phyloP scores from a whole-genome alignment of 2,329 filamentous ascomycete genomes.

The Trichoderma sp. region DNA sequence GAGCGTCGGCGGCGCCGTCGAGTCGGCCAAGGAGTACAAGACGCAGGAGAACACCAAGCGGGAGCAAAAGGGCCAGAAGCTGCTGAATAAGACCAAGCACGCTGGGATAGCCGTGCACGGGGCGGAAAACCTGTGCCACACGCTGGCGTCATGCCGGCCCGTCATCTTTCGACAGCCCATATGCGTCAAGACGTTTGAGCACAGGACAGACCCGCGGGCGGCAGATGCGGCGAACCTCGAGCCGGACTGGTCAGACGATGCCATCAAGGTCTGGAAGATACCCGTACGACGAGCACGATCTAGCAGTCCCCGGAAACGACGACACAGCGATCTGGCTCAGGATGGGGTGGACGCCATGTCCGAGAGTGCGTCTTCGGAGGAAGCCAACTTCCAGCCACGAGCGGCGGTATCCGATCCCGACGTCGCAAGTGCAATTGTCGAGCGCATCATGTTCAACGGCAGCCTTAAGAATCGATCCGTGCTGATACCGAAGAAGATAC shows the following conservation, averaged over 20 bases:
- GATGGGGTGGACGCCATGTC: not conserved
- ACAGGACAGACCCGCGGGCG: conserved; percentile 50
- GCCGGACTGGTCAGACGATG: conserved; percentile 75
- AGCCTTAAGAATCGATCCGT: conserved; percentile 33
- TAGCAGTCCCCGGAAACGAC: conserved; percentile 43
- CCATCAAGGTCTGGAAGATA: conserved; percentile 84
- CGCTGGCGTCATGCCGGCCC: conserved; percentile 76
- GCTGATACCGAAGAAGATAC: conserved; percentile 35
- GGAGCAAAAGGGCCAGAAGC: conserved; percentile 43
- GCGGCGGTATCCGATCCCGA: conserved; percentile 37
- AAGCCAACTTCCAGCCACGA: conserved; percentile 15
- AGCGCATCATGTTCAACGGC: conserved; percentile 44
- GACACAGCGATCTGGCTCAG: conserved; percentile 29
- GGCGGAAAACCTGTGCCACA: conserved; percentile 76
- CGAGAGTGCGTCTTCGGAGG: not conserved
- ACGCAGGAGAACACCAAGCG: conserved; percentile 46
- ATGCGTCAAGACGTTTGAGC: conserved; percentile 71
- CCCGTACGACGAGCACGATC: conserved; percentile 47
- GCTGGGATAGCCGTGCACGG: conserved; percentile 70
- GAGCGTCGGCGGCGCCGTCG: conserved; percentile 72
- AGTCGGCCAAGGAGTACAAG: conserved; percentile 49
- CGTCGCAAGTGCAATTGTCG: conserved; percentile 39
- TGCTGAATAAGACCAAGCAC: conserved; percentile 33
- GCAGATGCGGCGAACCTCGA: conserved; percentile 37
- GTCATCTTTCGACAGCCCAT: conserved; percentile 87